Percentiles rank a stretch among this genome's conserved stretches.
Evolutionary conservation across 495 filamentous ascomycete species (phyloP).

Genomic region (Xylaria grammica): DNA sequence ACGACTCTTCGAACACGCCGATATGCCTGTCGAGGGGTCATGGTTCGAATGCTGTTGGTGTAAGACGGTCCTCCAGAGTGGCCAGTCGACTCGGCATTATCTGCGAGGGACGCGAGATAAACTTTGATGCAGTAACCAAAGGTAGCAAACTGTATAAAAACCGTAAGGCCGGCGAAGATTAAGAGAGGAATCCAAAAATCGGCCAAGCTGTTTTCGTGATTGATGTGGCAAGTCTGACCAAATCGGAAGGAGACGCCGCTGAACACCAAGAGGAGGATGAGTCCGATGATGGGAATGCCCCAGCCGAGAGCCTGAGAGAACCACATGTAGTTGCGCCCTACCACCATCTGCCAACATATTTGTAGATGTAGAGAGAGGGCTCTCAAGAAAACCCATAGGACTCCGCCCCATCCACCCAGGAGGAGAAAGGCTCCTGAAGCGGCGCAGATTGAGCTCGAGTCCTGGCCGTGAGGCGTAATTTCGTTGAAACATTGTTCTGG

Average conservation of each 20-base stretch:
- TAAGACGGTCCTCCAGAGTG: slow-evolving; percentile 80
- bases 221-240: slow-evolving; percentile 90
- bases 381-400: slow-evolving; percentile 89
- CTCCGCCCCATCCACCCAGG: slow-evolving; percentile 79
- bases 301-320: slow-evolving; percentile 79
- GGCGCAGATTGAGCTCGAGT: slow-evolving; percentile 78
- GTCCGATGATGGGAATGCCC: slow-evolving; percentile 76
- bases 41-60: slow-evolving; percentile 75
- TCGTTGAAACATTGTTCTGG: slow-evolving; percentile 84
- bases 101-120: slow-evolving; percentile 83
- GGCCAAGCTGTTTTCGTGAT: slow-evolving; percentile 75
- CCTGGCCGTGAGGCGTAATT: slow-evolving; percentile 95
- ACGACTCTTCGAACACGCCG: slow-evolving; percentile 83
- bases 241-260: slow-evolving; percentile 96
- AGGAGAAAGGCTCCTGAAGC: slow-evolving; percentile 86
- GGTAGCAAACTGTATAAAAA: slow-evolving; percentile 81
- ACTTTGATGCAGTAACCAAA: slow-evolving; percentile 95
- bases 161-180: slow-evolving; percentile 74
- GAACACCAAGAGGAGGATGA: slow-evolving; percentile 74
- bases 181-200: slow-evolving; percentile 93
- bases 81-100: slow-evolving; percentile 69
- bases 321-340: slow-evolving; percentile 91
- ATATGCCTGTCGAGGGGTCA: slow-evolving; percentile 87
- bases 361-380: slow-evolving; percentile 93
- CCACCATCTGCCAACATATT: slow-evolving; percentile 94